Evolutionary conservation across 1,284 basidiomycete genomes (phyloP), one percentile per base, ranked within the genome.

Genomic region (Mrakiaceae sp.): DNA sequence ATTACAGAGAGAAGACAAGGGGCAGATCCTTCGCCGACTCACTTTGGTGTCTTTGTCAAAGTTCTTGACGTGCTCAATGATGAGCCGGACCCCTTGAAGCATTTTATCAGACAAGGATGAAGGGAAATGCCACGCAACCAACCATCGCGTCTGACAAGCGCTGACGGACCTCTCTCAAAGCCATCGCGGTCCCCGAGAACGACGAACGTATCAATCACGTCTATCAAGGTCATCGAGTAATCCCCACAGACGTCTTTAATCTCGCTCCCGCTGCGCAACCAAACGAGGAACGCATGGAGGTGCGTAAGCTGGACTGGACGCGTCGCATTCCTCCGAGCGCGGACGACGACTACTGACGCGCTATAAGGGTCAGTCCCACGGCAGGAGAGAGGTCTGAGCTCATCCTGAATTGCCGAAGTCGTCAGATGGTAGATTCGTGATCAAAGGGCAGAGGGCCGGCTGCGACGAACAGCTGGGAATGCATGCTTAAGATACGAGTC

Each of bases 31-130:
- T 3, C 16, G 14, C 57, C 12, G 16, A 11, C 76, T 76, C 49
- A 90, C 90, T 76, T 85, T 88, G 46, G 89, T 89, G 74, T 93
- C 86, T 67, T 92, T 87, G 71, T 93, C 85, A 71, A 92, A 93
- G 2, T 84, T 85, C 46, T 67, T 67, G 55, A 93, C 88, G 79
- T 81, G 84, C 63, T 84, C 74, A 65, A 92, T 87, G 62, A 87
- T 81, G 68, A 87, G 82, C 64, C 81, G 82, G 62, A 92, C 86
- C 87, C 88, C 42, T 77, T 78, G 70, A 27, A 27, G 27, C 27
- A 27, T 27, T 27, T 27, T 27, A 27, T 27, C 27, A 27, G 27
- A 2, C 27, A 27, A 27, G 27, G 27, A 27, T 2, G 27, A 27
- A 27, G 27, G 27, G 27, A 27, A 27, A 27, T 27, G 27, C 27